Base-by-base conservation (phyloP, 148 eudicot genomes). In the Silene latifolia region DNA sequence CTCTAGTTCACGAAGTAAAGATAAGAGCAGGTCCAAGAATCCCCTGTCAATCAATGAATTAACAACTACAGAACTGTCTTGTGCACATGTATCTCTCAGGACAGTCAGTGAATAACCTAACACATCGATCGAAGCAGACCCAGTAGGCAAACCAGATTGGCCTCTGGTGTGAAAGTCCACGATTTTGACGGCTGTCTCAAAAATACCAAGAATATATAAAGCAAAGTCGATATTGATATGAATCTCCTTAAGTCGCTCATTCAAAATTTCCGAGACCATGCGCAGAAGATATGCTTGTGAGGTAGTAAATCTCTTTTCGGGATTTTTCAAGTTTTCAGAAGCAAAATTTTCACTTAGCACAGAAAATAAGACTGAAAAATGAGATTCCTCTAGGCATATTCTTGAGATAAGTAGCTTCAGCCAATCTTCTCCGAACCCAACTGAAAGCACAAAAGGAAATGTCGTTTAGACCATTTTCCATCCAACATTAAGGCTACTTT, bases 361-460 rank as follows among this genome's bases (percentile, higher is more conserved):
- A 27, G 72, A 61, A 81, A 87, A 91, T 74, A 89, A 48, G 21
- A 59, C 76, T 15, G 78, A 68, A 56, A 88, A 88, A 63, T 82
- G 79, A 71, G 84, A 76, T 46, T 84, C 84, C 68, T 87, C 92
- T 13, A 89, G 67, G 83, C 94, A 89, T 66, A 87, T 80, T 74
- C 79, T 87, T 59, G 94, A 87, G 27, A 91, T 84, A 74, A 89
- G 87, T 82, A 89, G 72, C 78, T 87, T 88, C 65, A 86, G 57
- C 97, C 94, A 93, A 78, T 88, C 89, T 82, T 93, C 94, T n/a
- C 84, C 89, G 72, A 75, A 82, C 23, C 92, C 89, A 82, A 74
- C 94, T 93, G 84, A 48, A 48, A 57, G 56, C 56, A 10, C 32
- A 72, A 51, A 59, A n/a, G 9, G 9, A 6, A 19, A 25, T 19